A percentile compares a stretch with the other conserved stretches of the same genome.
These are phyloP conservation scores for Pseudogymnoascus sp. DNA, from an alignment of 2,329 filamentous ascomycete genomes.

Conservation along the genomic window DNA sequence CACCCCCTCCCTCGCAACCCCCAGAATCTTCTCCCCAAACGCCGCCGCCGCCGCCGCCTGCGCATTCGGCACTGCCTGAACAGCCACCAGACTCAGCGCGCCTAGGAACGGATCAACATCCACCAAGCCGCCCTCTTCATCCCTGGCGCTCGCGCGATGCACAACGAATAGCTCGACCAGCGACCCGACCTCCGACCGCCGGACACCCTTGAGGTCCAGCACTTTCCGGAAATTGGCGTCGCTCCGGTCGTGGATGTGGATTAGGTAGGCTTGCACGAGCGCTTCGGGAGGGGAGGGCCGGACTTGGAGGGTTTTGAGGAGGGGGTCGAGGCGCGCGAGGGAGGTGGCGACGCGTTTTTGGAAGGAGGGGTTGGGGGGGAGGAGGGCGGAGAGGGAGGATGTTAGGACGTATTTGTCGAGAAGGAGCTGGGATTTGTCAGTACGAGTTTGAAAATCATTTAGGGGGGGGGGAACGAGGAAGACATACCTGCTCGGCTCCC, in stretches of 20 bases:
- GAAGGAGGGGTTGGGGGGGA: conserved; percentile 54
- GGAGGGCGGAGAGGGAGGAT: conserved; percentile 64
- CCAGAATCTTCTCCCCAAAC: conserved; percentile 81
- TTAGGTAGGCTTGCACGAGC: conserved; percentile 92
- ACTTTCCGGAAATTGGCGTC: conserved; percentile 96
- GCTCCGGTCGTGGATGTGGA: conserved; percentile 89
- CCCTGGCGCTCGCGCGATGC: conserved; percentile 67
- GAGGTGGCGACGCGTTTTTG: conserved; percentile 76
- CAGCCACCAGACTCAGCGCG: conserved; percentile 36
- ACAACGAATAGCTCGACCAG: conserved; percentile 77
- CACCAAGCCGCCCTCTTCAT: conserved; percentile 53
- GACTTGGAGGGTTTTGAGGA: conserved; percentile 95
- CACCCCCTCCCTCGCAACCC: conserved; percentile 68
- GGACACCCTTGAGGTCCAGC: conserved; percentile 87
- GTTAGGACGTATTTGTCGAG: conserved; percentile 89
- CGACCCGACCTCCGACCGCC: conserved; percentile 71
- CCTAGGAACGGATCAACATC: conserved; percentile 63
- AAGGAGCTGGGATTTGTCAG: conserved; percentile 59
- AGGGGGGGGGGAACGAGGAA: neutral
- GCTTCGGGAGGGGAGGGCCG: conserved; percentile 85
- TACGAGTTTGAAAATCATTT: neutral
- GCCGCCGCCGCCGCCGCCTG: conserved; percentile 50
- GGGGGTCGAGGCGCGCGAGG: conserved; percentile 80
- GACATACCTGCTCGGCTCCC: conserved; percentile 74
- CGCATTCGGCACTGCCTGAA: conserved; percentile 32